Evolutionary conservation across 768 basidiomycete genomes (phyloP), one percentile per base, ranked within the genome.

Genomic region (Ramaria sp.): DNA sequence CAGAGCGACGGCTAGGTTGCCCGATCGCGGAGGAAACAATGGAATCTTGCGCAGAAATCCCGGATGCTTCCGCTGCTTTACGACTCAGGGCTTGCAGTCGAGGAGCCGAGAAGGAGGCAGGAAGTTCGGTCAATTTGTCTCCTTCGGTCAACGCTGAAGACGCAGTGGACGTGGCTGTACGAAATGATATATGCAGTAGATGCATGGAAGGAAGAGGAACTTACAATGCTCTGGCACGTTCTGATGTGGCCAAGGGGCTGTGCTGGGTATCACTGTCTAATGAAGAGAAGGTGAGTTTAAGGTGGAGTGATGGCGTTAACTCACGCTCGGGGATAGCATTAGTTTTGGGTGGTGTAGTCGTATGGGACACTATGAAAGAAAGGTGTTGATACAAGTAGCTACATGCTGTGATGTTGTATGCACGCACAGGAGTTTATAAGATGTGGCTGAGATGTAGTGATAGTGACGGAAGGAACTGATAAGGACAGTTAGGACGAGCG

Each of bases 91-190:
- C 19, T 24, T 39, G 42, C 4, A 50, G 19, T 19, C 55, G 45
- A 24, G 45, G 46, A 34, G 30, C 46, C 7, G 45, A 47, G 34
- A 57, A 57, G 0, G 55, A 48, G 5, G 47, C 45, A 49, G 55
- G 55, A 20, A 57, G 47, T n/a, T 47, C 55, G 19, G 55, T 49
- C 19, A 57, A 43, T 27, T 39, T 47, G 42, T 57, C 55, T 19
- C 55, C 46, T 0, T 57, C 54, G 19, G 34, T 48, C 22, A 48
- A 31, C 27, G 27, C 55, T n/a, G 55, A 57, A 20, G 55, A 57
- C 22, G 55, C 27, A 7, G 45, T 49, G 7, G 55, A 27, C 5
- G 27, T 27, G 27, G 27, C 27, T 27, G 27, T 27, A 27, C 27
- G 5, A 27, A 27, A 27, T 27, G 27, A 27, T 27, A 27, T 27